Percentiles rank a stretch among this genome's conserved stretches.
Evolutionary conservation across 2,329 filamentous ascomycete species (phyloP).

Genomic region (Endocalyx cinctus): DNA sequence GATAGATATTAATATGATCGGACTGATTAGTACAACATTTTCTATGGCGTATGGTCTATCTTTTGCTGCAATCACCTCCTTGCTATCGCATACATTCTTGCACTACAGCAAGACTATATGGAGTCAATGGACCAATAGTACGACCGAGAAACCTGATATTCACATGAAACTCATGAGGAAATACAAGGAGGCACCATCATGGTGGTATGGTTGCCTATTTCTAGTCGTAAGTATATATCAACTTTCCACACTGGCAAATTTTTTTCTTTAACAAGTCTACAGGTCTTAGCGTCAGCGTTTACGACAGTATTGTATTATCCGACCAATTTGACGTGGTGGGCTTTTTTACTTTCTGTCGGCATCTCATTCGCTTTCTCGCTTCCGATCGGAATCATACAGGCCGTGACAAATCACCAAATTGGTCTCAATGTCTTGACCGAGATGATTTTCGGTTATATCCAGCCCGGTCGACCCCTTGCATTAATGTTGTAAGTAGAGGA

Average conservation of each 20-base stretch:
- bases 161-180: conserved; percentile 62
- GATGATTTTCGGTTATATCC: conserved; percentile 71
- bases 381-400: conserved; percentile 66
- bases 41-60: conserved; percentile 65
- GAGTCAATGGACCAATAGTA: conserved; percentile 56
- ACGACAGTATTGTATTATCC: conserved; percentile 55
- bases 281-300: conserved; percentile 53
- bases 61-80: conserved; percentile 65
- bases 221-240: conserved; percentile 38
- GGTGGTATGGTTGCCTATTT: conserved; percentile 61
- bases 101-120: conserved; percentile 65
- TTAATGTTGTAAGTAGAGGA: conserved; percentile 59
- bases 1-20: too few relatives aligned
- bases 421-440: conserved; percentile 72
- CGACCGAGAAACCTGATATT: conserved; percentile 54
- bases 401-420: conserved; percentile 65
- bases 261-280: conserved; percentile 7
- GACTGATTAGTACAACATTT: conserved; percentile 59
- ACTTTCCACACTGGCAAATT: not conserved
- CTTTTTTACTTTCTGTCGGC: conserved; percentile 60
- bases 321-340: conserved; percentile 69
- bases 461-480: conserved; percentile 65
- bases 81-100: conserved; percentile 64
- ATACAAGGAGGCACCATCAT: conserved; percentile 58
- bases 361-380: conserved; percentile 62